A percentile compares a stretch with the other conserved stretches of the same genome.
phyloP scores from a whole-genome alignment of 805 yeast genomes.

The Pichia nanzhaoensis region DNA sequence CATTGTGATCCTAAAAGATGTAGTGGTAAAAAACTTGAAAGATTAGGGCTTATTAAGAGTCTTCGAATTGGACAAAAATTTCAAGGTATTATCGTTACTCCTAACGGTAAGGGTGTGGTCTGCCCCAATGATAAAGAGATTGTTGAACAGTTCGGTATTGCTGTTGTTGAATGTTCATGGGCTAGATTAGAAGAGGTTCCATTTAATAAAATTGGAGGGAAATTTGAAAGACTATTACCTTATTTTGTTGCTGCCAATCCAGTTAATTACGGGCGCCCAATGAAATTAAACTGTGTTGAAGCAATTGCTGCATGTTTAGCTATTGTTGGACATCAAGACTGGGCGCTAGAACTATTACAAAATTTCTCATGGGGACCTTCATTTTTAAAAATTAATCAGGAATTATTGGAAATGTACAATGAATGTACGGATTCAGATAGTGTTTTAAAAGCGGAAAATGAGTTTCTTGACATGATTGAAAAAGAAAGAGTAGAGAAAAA shows the following conservation, averaged over 20 bases:
- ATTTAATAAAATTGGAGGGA: conserved; percentile 85
- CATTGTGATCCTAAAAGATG: conserved; percentile 98
- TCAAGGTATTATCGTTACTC: conserved; percentile 84
- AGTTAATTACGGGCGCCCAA: conserved; percentile 93
- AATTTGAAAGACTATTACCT: conserved; percentile 79
- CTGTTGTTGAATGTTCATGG: conserved; percentile 99
- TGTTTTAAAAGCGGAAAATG: conserved; percentile 63
- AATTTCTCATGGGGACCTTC: conserved; percentile 94
- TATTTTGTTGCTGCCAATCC: conserved; percentile 95
- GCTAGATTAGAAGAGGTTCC: conserved; percentile 98
- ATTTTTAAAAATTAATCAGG: conserved; percentile 76
- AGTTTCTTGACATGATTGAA: conserved; percentile 65
- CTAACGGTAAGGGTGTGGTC: conserved; percentile 84
- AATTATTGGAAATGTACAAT: conserved; percentile 66
- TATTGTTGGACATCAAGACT: conserved; percentile 82
- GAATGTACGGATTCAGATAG: conserved; percentile 76
- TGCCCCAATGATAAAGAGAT: conserved; percentile 79
- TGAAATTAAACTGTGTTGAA: conserved; percentile 94
- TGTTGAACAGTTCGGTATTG: conserved; percentile 81
- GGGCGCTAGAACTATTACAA: conserved; percentile 72
- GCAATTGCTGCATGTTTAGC: conserved; percentile 97
- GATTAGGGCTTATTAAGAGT: conserved; percentile 75
- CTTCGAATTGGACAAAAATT: conserved; percentile 91
- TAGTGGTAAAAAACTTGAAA: conserved; percentile 87
- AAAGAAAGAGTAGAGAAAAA: conserved; percentile 59